A percentile compares a stretch with the other conserved stretches of the same genome.
phyloP scores from a whole-genome alignment of 805 yeast species.

The Lipomyces chichibuensis region DNA sequence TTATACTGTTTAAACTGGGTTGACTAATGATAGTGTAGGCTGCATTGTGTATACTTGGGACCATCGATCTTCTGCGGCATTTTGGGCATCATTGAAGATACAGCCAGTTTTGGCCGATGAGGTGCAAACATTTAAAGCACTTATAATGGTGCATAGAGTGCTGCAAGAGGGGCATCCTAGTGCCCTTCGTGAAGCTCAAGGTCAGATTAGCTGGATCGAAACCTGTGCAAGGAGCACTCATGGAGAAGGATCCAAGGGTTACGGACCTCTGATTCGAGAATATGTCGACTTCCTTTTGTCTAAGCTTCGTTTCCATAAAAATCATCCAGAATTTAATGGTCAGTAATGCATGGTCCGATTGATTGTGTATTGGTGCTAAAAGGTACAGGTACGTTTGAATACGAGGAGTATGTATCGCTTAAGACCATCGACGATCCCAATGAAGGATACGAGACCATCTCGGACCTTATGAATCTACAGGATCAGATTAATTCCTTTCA shows the following conservation, averaged over 20 bases:
- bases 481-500: conserved; percentile 81
- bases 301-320: conserved; percentile 78
- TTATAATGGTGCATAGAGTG: conserved; percentile 85
- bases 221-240: conserved; percentile 61
- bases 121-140: conserved; percentile 80
- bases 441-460: conserved; percentile 81
- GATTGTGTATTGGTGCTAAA: background rate
- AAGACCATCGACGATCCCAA: conserved; percentile 89
- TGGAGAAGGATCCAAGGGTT: conserved; percentile 53
- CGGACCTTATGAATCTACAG: conserved; percentile 83
- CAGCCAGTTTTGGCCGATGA: conserved; percentile 82
- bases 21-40: background rate
- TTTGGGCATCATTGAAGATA: conserved; percentile 80
- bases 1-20: background rate
- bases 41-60: conserved; percentile 95
- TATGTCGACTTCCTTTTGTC: conserved; percentile 70
- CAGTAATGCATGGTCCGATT: background rate
- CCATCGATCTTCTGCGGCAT: conserved; percentile 77
- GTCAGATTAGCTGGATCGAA: conserved; percentile 75
- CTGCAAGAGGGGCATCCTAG: conserved; percentile 98
- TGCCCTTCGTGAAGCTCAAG: conserved; percentile 75
- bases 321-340: conserved; percentile 89
- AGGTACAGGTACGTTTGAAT: conserved; percentile 67
- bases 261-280: conserved; percentile 74
- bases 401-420: conserved; percentile 89